Evolutionary conservation across 345 rosid genomes (phyloP).

Genomic region (Rhizophora apiculata): DNA sequence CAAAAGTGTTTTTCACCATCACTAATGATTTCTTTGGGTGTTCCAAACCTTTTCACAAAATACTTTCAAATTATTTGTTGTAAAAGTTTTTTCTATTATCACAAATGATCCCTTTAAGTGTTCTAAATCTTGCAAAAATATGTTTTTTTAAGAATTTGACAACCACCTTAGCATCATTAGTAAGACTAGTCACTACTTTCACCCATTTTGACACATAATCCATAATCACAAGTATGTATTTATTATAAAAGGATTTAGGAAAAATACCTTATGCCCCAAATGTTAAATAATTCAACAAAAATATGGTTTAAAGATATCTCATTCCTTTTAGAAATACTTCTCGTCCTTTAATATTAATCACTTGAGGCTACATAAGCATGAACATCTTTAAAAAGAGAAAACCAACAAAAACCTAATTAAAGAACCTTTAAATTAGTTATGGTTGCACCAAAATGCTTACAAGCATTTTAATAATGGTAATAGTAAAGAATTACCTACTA

Average conservation of each 20-base stretch:
- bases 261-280: neutral
- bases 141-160: neutral
- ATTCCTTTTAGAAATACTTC: neutral
- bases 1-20: neutral
- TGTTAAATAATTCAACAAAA: constrained; percentile 2
- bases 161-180: neutral
- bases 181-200: neutral
- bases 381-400: neutral
- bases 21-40: neutral
- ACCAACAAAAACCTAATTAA: neutral
- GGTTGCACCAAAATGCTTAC: neutral
- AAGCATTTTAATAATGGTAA: neutral
- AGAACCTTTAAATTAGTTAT: neutral
- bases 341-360: neutral
- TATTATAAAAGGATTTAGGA: neutral
- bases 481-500: neutral
- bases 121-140: neutral
- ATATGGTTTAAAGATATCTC: neutral
- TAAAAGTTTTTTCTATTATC: neutral
- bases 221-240: neutral
- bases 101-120: neutral
- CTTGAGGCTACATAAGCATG: too few relatives aligned
- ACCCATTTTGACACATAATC: neutral
- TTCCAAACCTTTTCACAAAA: neutral
- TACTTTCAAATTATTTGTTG: neutral